A percentile compares a stretch with the other conserved stretches of the same genome.
phyloP scores from a whole-genome alignment of 345 rosid genomes.

The Combretum micranthum region DNA sequence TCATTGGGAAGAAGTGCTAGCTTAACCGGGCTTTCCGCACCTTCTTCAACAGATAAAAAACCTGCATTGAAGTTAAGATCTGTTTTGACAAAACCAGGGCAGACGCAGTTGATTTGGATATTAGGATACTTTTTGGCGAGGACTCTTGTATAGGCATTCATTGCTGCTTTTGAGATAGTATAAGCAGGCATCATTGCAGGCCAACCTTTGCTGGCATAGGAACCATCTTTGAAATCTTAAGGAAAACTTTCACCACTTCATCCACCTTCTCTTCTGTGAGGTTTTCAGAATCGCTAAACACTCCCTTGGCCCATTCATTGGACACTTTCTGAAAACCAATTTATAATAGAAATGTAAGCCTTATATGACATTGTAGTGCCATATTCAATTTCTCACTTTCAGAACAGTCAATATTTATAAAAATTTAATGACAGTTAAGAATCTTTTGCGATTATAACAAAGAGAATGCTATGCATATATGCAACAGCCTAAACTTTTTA shows the following conservation, averaged over 20 bases:
- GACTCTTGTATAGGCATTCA: conserved; percentile 20
- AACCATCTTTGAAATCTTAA: conserved; percentile 34
- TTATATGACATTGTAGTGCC: no score
- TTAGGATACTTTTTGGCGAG: conserved; percentile 10
- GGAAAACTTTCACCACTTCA: conserved; percentile 24
- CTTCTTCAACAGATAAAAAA: conserved; percentile 10
- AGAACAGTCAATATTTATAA: no score
- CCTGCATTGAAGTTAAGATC: conserved; percentile 12
- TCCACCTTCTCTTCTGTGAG: conserved; percentile 40
- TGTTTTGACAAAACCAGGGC: conserved; percentile 17
- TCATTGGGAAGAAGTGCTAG: conserved; percentile 12
- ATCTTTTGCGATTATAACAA: no score
- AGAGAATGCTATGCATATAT: no score
- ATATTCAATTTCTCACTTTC: no score
- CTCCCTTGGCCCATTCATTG: conserved; percentile 31
- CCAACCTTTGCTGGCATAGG: conserved; percentile 30
- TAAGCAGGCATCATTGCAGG: conserved; percentile 12
- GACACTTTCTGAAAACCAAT: conserved; percentile 17
- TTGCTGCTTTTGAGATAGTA: conserved; percentile 11
- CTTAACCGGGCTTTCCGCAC: conserved; percentile 13
- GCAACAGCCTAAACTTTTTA: no score
- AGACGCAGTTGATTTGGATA: conserved; percentile 10
- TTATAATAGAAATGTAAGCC: background rate
- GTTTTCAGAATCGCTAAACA: conserved; percentile 30
- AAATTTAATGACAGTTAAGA: no score